Percentiles rank a stretch among this genome's conserved stretches.
Conservation (phyloP, 192 early-diverging fungal genomes). For the Coemansia asiatica region DNA sequence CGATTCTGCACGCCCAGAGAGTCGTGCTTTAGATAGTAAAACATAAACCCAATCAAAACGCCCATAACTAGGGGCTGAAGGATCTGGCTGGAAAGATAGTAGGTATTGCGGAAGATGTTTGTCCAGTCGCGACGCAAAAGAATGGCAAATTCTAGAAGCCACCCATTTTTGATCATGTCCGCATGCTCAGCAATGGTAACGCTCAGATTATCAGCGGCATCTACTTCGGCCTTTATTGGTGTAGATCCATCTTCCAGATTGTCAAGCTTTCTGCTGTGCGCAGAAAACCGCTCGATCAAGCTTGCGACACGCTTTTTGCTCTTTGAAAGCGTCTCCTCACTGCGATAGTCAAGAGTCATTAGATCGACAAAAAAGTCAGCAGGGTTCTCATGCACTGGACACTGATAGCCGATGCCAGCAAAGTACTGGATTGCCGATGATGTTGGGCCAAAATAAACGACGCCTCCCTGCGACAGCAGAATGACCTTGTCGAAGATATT, state of each 20-base stretch:
- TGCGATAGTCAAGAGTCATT: constrained; percentile 56
- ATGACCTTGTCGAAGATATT: constrained; percentile 79
- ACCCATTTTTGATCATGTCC: constrained; percentile 18
- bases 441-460: constrained; percentile 62
- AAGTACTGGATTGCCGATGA: constrained; percentile 50
- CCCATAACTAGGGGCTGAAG: constrained; percentile 38
- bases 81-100: constrained; percentile 31
- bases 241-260: background rate
- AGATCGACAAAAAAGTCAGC: constrained; percentile 74
- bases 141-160: constrained; percentile 51
- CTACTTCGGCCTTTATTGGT: background rate
- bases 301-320: constrained; percentile 40
- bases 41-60: constrained; percentile 61
- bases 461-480: constrained; percentile 65
- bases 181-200: background rate
- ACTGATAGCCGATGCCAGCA: constrained; percentile 57
- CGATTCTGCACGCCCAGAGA: constrained; percentile 50
- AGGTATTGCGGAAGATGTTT: constrained; percentile 44
- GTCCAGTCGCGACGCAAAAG: constrained; percentile 55
- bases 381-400: constrained; percentile 68
- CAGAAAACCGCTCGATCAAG: constrained; percentile 31
- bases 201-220: background rate
- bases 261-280: constrained; percentile 12
- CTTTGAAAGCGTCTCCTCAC: constrained; percentile 23
- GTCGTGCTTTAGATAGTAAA: constrained; percentile 52